Evolutionary conservation across 2,329 filamentous ascomycete genomes (phyloP), one percentile per base, ranked within the genome.

Genomic region (Aspergillus tamarii): DNA sequence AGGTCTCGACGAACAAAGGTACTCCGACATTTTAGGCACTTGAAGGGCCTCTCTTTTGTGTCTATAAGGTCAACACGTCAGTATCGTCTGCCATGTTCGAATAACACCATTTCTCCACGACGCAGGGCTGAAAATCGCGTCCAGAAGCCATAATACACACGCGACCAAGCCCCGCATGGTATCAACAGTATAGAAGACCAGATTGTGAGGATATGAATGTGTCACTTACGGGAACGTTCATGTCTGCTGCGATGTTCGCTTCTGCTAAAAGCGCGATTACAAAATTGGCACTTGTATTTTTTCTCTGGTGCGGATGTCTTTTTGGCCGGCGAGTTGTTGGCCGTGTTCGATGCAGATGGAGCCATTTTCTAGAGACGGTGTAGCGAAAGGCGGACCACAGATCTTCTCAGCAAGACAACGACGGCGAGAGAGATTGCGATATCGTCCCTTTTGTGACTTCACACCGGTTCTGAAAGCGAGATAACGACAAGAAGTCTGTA

Each of bases 241-340:
- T 99, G 95, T 81, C 95, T 88, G 82, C 93, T 97, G 73, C 95
- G 89, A 81, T 99, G 95, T 82, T 99, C 95, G 80, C 93, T 97
- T 80, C 95, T 87, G 83, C 94, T 97, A 80, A 99, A 99, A 68
- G 95, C 95, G 80, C 95, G 88, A 82, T 94, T 94, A 84, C 95
- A 98, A 82, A 97, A 98, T 85, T 97, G 93, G 84, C 95, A 99
- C 81, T 98, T 97, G 88, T 99, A 99, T 83, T 97, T 97, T 85
- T 96, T 94, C 84, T 98, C 95, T 62, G 94, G 93, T 72, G 88
- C 90, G 72, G 89, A 83, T 66, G 90, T 85, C 83, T 96, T 96
- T 82, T 96, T 96, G 81, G 91, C 89, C 75, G 90, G 86, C 73
- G 87, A 87, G 77, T 91, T 86, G 76, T 89, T 87, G 76, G 92